Base-by-base conservation (phyloP, 202 grass and related monocot species). In the Dendrocalamus latiflorus region DNA sequence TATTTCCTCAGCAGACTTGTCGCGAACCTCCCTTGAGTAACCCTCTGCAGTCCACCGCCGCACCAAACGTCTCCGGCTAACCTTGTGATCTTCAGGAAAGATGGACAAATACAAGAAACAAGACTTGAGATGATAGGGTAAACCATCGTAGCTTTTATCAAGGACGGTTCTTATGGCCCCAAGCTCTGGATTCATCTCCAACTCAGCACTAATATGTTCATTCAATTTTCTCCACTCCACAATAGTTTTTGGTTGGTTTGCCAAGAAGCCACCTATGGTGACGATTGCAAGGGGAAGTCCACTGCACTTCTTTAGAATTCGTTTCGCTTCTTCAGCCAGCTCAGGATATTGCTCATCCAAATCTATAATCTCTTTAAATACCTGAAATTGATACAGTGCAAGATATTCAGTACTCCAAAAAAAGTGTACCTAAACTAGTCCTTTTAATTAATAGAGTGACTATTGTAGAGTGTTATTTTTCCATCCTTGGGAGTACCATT, bases 51-150 rank as follows among this genome's bases (percentile, higher is more conserved):
- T n/a, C n/a, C n/a, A n/a, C n/a, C n/a, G n/a, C n/a, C n/a, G n/a
- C n/a, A n/a, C n/a, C n/a, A n/a, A n/a, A n/a, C n/a, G n/a, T n/a
- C n/a, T n/a, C n/a, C 16, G 5, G 0, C 55, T 67, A 49, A 82
- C 54, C 11, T 0, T 21, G 2, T 28, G 2, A 0, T 74, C 78
- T 54, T 58, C 17, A 5, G 64, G 65, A 43, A 88, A 85, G 17
- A 83, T 74, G 6, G 84, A 72, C 20, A 84, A 8, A 47, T 86
- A 90, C 2, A 90, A n/a, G n/a, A n/a, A n/a, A n/a, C n/a, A n/a
- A n/a, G 57, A 20, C 67, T 79, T 86, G 33, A 83, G 72, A 4
- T 90, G 1, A 2, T 81, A 80, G 0, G 81, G 81, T 34, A 91
- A 49, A 33, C 78, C 79, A 72, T 84, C 58, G 8, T 75, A 87